Evolutionary conservation across 192 early-diverging fungal genomes (phyloP).

Genomic region (Linnemannia zychae): DNA sequence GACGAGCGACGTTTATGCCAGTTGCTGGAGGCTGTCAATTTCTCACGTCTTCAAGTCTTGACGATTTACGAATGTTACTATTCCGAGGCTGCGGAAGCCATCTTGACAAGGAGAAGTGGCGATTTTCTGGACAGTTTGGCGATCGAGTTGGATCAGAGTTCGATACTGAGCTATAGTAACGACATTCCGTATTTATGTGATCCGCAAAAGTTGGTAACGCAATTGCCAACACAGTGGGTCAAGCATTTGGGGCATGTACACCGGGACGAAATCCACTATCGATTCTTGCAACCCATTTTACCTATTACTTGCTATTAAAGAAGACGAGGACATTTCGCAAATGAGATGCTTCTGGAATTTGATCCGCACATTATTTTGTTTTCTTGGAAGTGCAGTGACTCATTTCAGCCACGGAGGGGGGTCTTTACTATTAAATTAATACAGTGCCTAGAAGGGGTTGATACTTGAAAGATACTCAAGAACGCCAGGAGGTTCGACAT

Average conservation of each 20-base stretch:
- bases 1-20: neutral
- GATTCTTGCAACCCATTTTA: neutral
- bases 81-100: neutral
- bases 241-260: neutral
- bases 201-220: neutral
- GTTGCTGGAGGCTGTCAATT: neutral
- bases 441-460: neutral
- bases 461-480: neutral
- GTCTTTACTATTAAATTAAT: neutral
- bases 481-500: neutral
- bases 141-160: neutral
- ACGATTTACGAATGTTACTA: neutral
- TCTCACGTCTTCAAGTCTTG: neutral
- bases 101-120: neutral
- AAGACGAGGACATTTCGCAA: too few relatives aligned
- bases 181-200: neutral
- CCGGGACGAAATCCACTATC: neutral
- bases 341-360: too few relatives aligned
- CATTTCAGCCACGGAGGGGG: too few relatives aligned
- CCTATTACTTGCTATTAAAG: slow-evolving; percentile 2
- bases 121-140: neutral
- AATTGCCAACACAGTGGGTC: neutral
- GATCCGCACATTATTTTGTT: too few relatives aligned
- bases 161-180: neutral
- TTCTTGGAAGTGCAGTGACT: too few relatives aligned